Percentiles rank a stretch among this genome's conserved stretches.
Evolutionary conservation across 352 stramenopile species (phyloP).

Genomic region (Phytophthora litchii): DNA sequence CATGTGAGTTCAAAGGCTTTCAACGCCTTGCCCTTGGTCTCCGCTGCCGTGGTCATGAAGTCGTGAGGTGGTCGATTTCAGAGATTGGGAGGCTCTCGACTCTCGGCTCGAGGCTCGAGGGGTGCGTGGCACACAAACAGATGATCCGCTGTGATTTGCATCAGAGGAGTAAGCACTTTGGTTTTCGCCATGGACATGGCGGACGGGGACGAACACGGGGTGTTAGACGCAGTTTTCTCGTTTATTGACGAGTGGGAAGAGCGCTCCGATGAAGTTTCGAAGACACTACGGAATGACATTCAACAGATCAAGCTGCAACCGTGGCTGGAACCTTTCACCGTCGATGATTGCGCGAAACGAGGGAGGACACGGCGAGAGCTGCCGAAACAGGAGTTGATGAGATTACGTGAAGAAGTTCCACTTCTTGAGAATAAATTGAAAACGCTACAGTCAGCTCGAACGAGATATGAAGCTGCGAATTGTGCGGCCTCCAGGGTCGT

Average conservation of each 20-base stretch:
- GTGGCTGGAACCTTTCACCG: background rate
- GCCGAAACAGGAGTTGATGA: background rate
- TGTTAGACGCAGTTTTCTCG: slow-evolving; percentile 4
- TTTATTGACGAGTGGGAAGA: slow-evolving; percentile 10
- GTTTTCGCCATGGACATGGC: background rate
- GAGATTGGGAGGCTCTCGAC: too few relatives aligned
- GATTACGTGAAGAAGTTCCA: slow-evolving; percentile 3
- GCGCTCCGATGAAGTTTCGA: background rate
- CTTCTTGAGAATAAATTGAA: background rate
- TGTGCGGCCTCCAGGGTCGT: slow-evolving; percentile 2
- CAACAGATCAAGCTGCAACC: background rate
- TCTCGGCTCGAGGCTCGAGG: too few relatives aligned
- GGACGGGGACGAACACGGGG: background rate
- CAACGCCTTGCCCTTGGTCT: slow-evolving; percentile 25
- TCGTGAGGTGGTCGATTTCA: slow-evolving; percentile 5
- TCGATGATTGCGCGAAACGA: background rate
- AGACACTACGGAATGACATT: too few relatives aligned
- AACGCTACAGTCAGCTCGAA: background rate
- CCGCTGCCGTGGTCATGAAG: slow-evolving; percentile 15
- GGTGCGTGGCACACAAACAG: slow-evolving; percentile 1
- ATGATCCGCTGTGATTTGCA: slow-evolving; percentile 26
- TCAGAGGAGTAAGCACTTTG: slow-evolving; percentile 1
- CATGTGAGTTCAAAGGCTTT: slow-evolving; percentile 80
- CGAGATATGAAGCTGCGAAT: slow-evolving; percentile 10
- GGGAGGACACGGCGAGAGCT: background rate